Percentiles rank a stretch among this genome's conserved stretches.
phyloP scores from a whole-genome alignment of 108 stramenopile genomes.

The Thalassiosira profunda region DNA sequence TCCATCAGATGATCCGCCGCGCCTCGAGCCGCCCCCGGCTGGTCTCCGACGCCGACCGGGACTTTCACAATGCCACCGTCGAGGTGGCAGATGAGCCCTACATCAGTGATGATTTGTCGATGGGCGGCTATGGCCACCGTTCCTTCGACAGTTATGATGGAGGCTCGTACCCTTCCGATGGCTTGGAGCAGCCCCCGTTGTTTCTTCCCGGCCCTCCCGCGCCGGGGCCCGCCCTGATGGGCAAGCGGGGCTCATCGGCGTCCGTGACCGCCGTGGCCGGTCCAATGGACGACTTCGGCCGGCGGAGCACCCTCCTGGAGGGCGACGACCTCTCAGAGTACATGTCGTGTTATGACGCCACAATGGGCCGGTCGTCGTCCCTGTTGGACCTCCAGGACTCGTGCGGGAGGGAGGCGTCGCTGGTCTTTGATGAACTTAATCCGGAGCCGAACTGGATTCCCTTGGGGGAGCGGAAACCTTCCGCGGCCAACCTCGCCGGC shows the following conservation, averaged over 20 bases:
- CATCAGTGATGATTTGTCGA: too few species aligned
- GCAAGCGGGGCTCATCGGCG: not conserved
- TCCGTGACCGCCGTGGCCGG: not conserved
- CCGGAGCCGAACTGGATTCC: not conserved
- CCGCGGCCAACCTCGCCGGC: not conserved
- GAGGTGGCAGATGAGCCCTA: not conserved
- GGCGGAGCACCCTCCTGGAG: too few species aligned
- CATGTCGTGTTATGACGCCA: not conserved
- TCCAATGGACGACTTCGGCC: not conserved
- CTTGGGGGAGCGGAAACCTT: not conserved
- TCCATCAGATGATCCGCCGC: not conserved
- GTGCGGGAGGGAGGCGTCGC: not conserved
- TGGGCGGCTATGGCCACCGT: not conserved
- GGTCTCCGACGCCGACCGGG: constrained; percentile 2
- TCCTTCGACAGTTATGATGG: too few species aligned
- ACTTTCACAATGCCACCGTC: not conserved
- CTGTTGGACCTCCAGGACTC: too few species aligned
- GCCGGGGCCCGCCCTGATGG: not conserved
- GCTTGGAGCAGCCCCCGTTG: too few species aligned
- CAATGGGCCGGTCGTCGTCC: too few species aligned
- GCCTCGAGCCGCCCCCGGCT: constrained; percentile 5
- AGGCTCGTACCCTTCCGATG: too few species aligned
- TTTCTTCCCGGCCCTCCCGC: not conserved
- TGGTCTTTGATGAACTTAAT: not conserved
- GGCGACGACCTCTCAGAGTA: too few species aligned